These are phyloP conservation scores for Pythium rishiriense DNA, from an alignment of 352 stramenopile genomes.

Conservation along the genomic window DNA sequence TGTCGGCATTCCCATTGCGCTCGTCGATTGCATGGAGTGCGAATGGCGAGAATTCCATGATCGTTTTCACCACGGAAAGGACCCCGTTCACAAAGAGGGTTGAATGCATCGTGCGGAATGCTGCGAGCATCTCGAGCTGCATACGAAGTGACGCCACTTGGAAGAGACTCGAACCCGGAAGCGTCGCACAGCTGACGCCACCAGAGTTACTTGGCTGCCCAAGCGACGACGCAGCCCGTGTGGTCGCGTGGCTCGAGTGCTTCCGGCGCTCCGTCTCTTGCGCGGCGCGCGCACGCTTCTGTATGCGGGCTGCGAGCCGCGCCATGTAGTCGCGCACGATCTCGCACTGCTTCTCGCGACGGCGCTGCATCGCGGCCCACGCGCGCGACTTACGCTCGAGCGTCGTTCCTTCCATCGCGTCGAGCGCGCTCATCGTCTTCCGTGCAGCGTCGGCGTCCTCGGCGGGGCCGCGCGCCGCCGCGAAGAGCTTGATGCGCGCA, in stretches of 20 bases:
- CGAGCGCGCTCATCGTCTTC: conserved; percentile 13
- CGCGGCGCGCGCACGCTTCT: conserved; percentile 4
- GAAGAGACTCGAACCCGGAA: conserved; percentile 34
- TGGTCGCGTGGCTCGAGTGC: too few species aligned
- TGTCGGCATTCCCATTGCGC: conserved; percentile 22
- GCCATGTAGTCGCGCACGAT: conserved; percentile 28
- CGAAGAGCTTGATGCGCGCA: conserved; percentile 58
- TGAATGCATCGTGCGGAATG: conserved; percentile 44
- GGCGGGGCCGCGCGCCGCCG: neutral
- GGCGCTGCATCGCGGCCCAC: conserved; percentile 12
- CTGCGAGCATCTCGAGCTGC: conserved; percentile 67
- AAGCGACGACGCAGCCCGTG: too few species aligned
- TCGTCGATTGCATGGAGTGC: conserved; percentile 31
- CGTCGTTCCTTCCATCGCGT: conserved; percentile 19
- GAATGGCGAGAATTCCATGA: conserved; percentile 65
- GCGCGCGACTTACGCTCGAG: conserved; percentile 10
- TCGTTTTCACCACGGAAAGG: conserved; percentile 50
- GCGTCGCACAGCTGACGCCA: neutral
- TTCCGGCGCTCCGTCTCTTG: too few species aligned
- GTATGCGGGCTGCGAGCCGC: neutral
- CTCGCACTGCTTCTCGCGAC: conserved; percentile 23
- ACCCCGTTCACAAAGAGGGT: conserved; percentile 53
- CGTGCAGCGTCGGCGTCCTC: neutral
- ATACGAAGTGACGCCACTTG: conserved; percentile 54
- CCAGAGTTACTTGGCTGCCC: too few species aligned